Evolutionary conservation across 129 eudicot species (phyloP).

Genomic region (Helianthus annuus): HanXRQr2.0-SUNRISE NC_035443.2:181779845-181780344

Average conservation of each 20-base stretch:
- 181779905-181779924: conserved; percentile 37
- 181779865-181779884: conserved; percentile 24
- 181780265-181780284: no score
- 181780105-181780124: conserved; percentile 20
- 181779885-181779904: conserved; percentile 25
- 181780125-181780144: not conserved
- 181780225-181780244: no score
- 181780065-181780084: conserved; percentile 55
- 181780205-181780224: no score
- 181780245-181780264: no score
- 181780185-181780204: no score
- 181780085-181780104: conserved; percentile 38
- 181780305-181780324: no score
- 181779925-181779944: conserved; percentile 32
- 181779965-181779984: conserved; percentile 20
- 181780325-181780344: no score
- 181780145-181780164: no score
- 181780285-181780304: no score
- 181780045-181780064: conserved; percentile 24
- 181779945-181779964: conserved; percentile 31
- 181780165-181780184: no score
- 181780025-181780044: conserved; percentile 31
- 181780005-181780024: conserved; percentile 2
- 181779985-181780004: conserved; percentile 20
- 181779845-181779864: conserved; percentile 31